Conservation (phyloP, 208 protist species). For the Zelonia costaricensis region DNA sequence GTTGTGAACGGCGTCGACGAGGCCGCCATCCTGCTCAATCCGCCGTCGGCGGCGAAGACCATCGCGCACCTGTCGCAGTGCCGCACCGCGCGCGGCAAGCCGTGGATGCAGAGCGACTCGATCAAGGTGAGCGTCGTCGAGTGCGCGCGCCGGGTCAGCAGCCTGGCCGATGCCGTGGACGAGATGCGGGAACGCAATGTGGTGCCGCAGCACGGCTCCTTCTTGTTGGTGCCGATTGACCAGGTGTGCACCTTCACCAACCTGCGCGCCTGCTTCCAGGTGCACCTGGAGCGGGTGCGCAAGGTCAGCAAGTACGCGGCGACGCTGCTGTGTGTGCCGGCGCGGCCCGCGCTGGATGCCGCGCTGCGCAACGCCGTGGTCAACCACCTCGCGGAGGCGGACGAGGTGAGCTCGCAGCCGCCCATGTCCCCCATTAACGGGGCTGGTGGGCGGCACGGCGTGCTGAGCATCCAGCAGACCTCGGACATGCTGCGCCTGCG, state of each 20-base stretch:
- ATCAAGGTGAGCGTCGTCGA: constrained; percentile 72
- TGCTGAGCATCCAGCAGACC: constrained; percentile 35
- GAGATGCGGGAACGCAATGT: constrained; percentile 81
- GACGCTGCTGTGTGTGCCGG: constrained; percentile 75
- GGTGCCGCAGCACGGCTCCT: constrained; percentile 70
- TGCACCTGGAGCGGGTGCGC: constrained; percentile 61
- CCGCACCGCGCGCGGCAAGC: constrained; percentile 54
- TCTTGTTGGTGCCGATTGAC: constrained; percentile 84
- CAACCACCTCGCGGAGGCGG: constrained; percentile 25
- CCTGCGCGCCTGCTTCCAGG: constrained; percentile 57
- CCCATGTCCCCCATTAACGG: constrained; percentile 22
- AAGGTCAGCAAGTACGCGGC: constrained; percentile 77
- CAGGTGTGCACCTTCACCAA: constrained; percentile 60
- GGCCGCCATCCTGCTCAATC: constrained; percentile 69
- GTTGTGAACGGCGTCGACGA: constrained; percentile 74
- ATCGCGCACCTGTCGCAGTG: constrained; percentile 53
- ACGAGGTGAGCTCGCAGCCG: constrained; percentile 26
- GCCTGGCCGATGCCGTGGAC: constrained; percentile 50
- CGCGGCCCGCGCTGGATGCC: constrained; percentile 38
- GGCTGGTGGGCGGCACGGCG: constrained; percentile 13
- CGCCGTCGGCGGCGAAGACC: constrained; percentile 42
- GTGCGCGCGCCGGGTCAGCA: constrained; percentile 51
- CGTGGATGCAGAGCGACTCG: constrained; percentile 66
- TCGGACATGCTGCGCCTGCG: constrained; percentile 37
- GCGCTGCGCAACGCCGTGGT: constrained; percentile 75